These are phyloP conservation scores for Calonectria pauciramosa DNA, from an alignment of 2,329 filamentous ascomycete species.

Conservation along the genomic window DNA sequence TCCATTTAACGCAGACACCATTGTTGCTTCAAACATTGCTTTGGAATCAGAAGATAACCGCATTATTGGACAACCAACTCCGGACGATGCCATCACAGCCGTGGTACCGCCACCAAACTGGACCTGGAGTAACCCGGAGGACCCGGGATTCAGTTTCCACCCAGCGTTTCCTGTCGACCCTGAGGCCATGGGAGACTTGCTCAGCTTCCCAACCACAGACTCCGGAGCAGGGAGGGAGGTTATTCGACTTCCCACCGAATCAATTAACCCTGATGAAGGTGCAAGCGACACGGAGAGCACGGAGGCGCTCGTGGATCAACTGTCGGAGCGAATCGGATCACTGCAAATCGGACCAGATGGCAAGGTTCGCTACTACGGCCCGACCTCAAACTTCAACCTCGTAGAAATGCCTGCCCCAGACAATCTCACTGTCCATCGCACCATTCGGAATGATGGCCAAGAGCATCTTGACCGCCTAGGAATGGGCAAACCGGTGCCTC, in stretches of 20 bases:
- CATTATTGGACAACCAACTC: conserved; percentile 5
- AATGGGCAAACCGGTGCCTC: conserved; percentile 32
- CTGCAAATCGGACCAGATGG: conserved; percentile 43
- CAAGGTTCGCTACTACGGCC: conserved; percentile 42
- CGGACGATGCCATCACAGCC: conserved; percentile 12
- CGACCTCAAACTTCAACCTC: conserved; percentile 46
- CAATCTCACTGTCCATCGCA: conserved; percentile 41
- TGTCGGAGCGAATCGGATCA: conserved; percentile 44
- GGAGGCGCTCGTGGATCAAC: conserved; percentile 43
- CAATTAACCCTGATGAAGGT: conserved; percentile 24
- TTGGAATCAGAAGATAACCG: conserved; percentile 9
- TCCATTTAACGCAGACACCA: not conserved
- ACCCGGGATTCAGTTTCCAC: conserved; percentile 26
- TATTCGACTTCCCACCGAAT: conserved; percentile 25
- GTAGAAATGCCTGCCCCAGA: conserved; percentile 43
- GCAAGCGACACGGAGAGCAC: conserved; percentile 38
- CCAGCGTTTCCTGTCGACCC: conserved; percentile 27
- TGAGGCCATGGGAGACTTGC: conserved; percentile 20
- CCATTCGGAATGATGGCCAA: conserved; percentile 41
- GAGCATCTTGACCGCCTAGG: conserved; percentile 44
- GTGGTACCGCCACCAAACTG: conserved; percentile 18
- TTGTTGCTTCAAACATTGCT: not conserved
- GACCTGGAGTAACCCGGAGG: conserved; percentile 31
- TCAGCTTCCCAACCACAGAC: conserved; percentile 19
- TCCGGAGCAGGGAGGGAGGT: not conserved